These are phyloP conservation scores for Populus hybrid DNA, from an alignment of 441 rosid genomes.

Conservation along the genomic window DNA sequence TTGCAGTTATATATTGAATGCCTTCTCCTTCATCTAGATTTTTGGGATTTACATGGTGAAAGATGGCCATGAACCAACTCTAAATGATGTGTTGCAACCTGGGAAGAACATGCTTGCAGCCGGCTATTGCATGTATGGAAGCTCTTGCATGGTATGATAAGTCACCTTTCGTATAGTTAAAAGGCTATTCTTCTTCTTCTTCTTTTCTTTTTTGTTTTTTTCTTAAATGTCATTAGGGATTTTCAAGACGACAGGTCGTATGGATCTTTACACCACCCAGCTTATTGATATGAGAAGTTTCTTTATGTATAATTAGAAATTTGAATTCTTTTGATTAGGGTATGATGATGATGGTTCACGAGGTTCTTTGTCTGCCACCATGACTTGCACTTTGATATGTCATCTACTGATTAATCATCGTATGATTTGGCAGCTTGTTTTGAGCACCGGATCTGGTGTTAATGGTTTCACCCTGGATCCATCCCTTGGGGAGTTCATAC, in stretches of 20 bases:
- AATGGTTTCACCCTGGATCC: constrained; percentile 96
- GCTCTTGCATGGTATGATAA: constrained; percentile 84
- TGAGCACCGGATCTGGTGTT: constrained; percentile 86
- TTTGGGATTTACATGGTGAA: too few relatives aligned
- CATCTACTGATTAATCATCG: constrained; percentile 1
- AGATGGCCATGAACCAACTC: constrained; percentile 63
- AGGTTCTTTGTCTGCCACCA: background rate
- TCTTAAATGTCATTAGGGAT: too few relatives aligned
- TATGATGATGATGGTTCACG: background rate
- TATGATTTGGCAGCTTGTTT: constrained; percentile 63
- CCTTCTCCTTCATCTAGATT: constrained; percentile 56
- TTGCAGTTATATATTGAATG: constrained; percentile 23
- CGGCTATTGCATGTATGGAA: constrained; percentile 99
- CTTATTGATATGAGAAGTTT: background rate
- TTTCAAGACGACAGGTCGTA: too few relatives aligned
- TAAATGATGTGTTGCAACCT: constrained; percentile 83
- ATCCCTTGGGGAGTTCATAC: constrained; percentile 93
- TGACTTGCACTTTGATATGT: background rate
- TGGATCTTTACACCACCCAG: background rate
- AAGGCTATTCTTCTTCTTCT: too few relatives aligned
- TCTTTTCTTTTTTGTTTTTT: background rate
- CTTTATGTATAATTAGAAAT: too few relatives aligned
- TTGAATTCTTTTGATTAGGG: background rate
- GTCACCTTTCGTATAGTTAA: background rate
- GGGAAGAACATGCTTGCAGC: constrained; percentile 91